Conservation (phyloP, 2,329 filamentous ascomycete species). For the Venturia nashicola region DNA sequence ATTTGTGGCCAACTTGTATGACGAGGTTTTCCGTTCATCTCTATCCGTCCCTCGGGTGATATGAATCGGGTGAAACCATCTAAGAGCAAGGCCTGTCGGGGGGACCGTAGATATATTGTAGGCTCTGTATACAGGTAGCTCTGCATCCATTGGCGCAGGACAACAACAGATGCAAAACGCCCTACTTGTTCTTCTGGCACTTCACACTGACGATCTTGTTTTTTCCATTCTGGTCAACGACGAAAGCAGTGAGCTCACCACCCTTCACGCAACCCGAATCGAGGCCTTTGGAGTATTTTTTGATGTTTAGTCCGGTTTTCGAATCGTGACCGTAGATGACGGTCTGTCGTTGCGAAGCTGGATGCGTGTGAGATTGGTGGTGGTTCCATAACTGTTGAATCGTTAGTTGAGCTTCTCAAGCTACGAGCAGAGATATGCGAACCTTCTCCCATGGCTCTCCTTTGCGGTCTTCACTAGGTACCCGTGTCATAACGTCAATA, state of each 20-base stretch:
- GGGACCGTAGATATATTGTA: neutral
- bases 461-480: slow-evolving; percentile 38
- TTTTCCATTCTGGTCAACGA: slow-evolving; percentile 45
- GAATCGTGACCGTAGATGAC: slow-evolving; percentile 86
- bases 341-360: slow-evolving; percentile 37
- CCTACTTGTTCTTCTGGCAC: slow-evolving; percentile 9
- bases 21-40: neutral
- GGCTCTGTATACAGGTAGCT: neutral
- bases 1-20: neutral
- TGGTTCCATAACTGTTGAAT: slow-evolving; percentile 35
- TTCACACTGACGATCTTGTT: slow-evolving; percentile 9
- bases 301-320: slow-evolving; percentile 52
- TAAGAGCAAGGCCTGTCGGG: neutral
- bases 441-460: slow-evolving; percentile 57
- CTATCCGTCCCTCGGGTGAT: neutral
- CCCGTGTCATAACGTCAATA: slow-evolving; percentile 50
- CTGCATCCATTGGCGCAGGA: neutral
- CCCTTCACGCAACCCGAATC: slow-evolving; percentile 76
- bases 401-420: neutral
- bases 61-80: neutral
- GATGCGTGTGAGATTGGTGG: slow-evolving; percentile 21
- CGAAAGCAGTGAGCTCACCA: slow-evolving; percentile 60
- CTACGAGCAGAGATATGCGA: slow-evolving; percentile 11
- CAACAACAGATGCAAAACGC: neutral
- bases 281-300: slow-evolving; percentile 67